These are phyloP conservation scores for Rhizoclosmatium sp. DNA, from an alignment of 192 early-diverging fungal species.

Conservation along the genomic window DNA sequence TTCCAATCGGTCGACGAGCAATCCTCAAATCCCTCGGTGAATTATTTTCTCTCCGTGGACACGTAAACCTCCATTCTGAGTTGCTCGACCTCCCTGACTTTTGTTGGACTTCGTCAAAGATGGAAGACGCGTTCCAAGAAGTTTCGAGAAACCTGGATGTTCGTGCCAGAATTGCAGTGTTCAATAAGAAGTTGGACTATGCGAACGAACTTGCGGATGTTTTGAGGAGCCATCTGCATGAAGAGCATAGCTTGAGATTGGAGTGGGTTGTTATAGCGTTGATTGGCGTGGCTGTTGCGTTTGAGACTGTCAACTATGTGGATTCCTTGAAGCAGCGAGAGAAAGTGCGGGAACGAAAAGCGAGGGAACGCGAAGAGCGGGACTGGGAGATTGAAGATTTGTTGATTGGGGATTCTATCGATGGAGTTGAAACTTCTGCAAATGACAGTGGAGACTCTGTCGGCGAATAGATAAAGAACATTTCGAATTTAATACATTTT, in stretches of 20 bases:
- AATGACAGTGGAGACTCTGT: too few relatives aligned
- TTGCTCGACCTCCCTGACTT: slow-evolving; percentile 69
- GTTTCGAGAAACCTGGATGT: slow-evolving; percentile 64
- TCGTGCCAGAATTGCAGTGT: slow-evolving; percentile 59
- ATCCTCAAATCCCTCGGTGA: slow-evolving; percentile 62
- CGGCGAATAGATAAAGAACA: too few relatives aligned
- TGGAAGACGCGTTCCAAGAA: slow-evolving; percentile 60
- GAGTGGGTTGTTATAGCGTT: slow-evolving; percentile 58
- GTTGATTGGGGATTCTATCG: too few relatives aligned
- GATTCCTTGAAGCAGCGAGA: slow-evolving; percentile 19
- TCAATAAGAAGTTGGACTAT: slow-evolving; percentile 75
- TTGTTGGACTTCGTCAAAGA: slow-evolving; percentile 58
- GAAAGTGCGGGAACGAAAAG: not conserved
- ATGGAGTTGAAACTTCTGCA: too few relatives aligned
- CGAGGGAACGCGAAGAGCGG: not conserved
- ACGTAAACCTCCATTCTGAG: slow-evolving; percentile 66
- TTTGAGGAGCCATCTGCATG: slow-evolving; percentile 60
- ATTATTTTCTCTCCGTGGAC: slow-evolving; percentile 57
- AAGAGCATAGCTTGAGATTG: slow-evolving; percentile 57
- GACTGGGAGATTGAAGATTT: too few relatives aligned
- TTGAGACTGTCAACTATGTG: slow-evolving; percentile 48
- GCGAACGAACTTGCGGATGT: slow-evolving; percentile 69
- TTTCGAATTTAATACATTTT: too few relatives aligned
- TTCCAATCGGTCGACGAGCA: slow-evolving; percentile 52
- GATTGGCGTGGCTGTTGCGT: slow-evolving; percentile 52